These are phyloP conservation scores for Pseudogymnoascus sp. DNA, from an alignment of 2,329 filamentous ascomycete species.

Conservation along the genomic window DNA sequence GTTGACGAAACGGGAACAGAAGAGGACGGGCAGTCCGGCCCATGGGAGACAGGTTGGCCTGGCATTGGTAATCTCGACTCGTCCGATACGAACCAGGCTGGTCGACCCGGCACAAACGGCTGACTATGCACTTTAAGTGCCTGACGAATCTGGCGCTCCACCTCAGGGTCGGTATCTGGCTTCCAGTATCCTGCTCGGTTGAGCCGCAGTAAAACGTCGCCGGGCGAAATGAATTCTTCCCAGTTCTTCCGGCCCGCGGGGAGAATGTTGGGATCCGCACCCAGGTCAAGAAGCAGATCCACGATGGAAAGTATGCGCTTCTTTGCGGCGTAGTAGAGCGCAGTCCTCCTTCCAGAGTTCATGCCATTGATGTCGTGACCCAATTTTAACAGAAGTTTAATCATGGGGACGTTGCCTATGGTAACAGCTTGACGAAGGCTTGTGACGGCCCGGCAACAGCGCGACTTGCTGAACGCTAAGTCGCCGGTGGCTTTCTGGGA, in stretches of 20 bases:
- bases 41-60: too few relatives aligned
- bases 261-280: constrained; percentile 26
- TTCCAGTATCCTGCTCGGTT: too few relatives aligned
- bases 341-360: constrained; percentile 25
- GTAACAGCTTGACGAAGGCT: constrained; percentile 24
- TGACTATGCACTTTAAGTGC: constrained; percentile 11
- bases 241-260: constrained; percentile 24
- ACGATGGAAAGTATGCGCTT: constrained; percentile 23
- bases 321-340: constrained; percentile 27
- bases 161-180: too few relatives aligned
- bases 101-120: constrained; percentile 8
- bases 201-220: constrained; percentile 19
- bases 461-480: constrained; percentile 28
- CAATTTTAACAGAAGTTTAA: constrained; percentile 24
- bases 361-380: constrained; percentile 25
- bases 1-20: too few relatives aligned
- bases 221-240: constrained; percentile 25
- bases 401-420: constrained; percentile 22
- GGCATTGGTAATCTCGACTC: too few relatives aligned
- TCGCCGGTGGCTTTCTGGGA: constrained; percentile 23
- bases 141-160: constrained; percentile 11
- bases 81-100: background rate
- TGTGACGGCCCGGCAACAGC: constrained; percentile 28
- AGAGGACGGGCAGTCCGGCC: too few relatives aligned
- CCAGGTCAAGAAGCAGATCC: constrained; percentile 25